Base-by-base conservation (phyloP, 23 red algal genomes). In the Gracilaria caudata region DNA sequence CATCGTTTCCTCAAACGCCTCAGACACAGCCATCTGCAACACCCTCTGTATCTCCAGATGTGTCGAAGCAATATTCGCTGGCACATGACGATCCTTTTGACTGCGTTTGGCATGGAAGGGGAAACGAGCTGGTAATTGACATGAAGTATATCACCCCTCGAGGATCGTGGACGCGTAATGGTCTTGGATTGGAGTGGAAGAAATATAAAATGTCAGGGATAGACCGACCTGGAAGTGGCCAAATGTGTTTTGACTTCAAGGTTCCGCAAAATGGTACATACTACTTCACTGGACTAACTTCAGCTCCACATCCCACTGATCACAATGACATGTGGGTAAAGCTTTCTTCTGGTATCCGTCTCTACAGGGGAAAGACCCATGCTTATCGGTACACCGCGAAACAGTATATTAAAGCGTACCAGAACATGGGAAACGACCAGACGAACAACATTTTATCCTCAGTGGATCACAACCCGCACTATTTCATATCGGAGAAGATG, bases 241-340 rank as follows among this genome's bases (percentile, higher is more conserved):
- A 68, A 40, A 77, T 89, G 68, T 89, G 85, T 64, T 73, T 81
- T 35, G 68, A 40, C n/a, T 59, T 82, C 46, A 17, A 21, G 11
- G 37, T 82, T 72, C 57, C 57, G n/a, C 25, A 68, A 28, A 26
- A 34, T 68, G 87, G 87, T 59, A 51, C 23, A 6, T 91, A 81
- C 59, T 81, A 74, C 40, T 72, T 91, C 20, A 82, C 87, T 39
- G 87, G 28, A 41, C 25, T 91, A 4, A 82, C 75, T 41, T 81
- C 57, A 3, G 76, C 87, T 21, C 87, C 87, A 38, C 87, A 91
- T 71, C 60, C 76, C 24, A 91, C 87, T 34, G 87, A 91, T 56
- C 87, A 91, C 60, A 91, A 91, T 51, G 87, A 91, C 36, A 81
- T 81, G 74, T 91, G 87, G 87, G 61, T 91, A 9, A 81, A 51